phyloP scores from a whole-genome alignment of 2,329 filamentous ascomycete species.

The Fusarium pseudoanthophilum region DNA sequence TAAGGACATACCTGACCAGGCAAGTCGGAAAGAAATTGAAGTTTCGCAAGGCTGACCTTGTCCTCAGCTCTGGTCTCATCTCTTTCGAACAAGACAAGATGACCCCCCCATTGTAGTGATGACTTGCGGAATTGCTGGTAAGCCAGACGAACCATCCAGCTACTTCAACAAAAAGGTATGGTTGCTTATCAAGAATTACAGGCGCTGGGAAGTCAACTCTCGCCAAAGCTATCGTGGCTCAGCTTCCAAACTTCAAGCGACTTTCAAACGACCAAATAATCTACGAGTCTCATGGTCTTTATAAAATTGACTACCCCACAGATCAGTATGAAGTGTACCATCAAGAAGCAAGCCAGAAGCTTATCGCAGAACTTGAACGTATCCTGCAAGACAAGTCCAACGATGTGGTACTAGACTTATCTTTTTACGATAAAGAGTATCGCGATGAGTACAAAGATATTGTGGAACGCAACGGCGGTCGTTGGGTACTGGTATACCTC shows the following conservation, averaged over 20 bases:
- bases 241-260: neutral
- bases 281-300: slow-evolving; percentile 1
- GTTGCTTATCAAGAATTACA: neutral
- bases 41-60: neutral
- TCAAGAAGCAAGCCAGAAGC: neutral
- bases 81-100: neutral
- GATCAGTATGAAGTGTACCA: neutral
- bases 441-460: slow-evolving; percentile 46
- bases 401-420: slow-evolving; percentile 48
- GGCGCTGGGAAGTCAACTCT: slow-evolving; percentile 13
- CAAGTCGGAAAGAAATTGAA: neutral
- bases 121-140: slow-evolving; percentile 2
- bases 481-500: slow-evolving; percentile 47
- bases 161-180: neutral
- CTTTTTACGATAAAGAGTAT: slow-evolving; percentile 47
- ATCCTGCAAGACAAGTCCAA: slow-evolving; percentile 23
- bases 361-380: neutral
- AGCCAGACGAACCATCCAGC: neutral
- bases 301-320: neutral
- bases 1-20: neutral
- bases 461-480: slow-evolving; percentile 40
- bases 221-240: neutral
- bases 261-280: slow-evolving; percentile 1
- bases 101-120: neutral
- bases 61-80: neutral